Conservation (phyloP, 805 yeast genomes). For the Groenewaldozyma salmanticensis region DNA sequence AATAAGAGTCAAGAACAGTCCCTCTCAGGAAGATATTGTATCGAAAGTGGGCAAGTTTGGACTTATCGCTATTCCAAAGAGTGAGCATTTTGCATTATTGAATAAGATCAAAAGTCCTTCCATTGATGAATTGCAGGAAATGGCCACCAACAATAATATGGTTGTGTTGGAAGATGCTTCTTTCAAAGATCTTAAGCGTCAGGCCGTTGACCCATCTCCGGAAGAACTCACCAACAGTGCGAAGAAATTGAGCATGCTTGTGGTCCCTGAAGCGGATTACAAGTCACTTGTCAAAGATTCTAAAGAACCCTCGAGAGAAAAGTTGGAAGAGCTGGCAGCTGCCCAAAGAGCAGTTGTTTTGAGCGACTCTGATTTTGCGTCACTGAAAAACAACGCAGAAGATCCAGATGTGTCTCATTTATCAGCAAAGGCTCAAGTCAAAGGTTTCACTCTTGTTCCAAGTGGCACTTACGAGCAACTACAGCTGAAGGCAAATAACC, state of each 20-base stretch:
- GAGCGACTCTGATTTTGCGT: conserved; percentile 14
- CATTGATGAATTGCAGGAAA: conserved; percentile 13
- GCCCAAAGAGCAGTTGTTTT: conserved; percentile 15
- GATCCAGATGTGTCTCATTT: conserved; percentile 24
- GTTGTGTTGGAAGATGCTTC: conserved; percentile 27
- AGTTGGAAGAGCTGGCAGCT: conserved; percentile 21
- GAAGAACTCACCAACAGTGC: conserved; percentile 17
- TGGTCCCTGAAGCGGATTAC: conserved; percentile 18
- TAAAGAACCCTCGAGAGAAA: conserved; percentile 12
- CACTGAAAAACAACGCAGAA: conserved; percentile 15
- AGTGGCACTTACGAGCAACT: conserved; percentile 19
- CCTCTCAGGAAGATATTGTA: conserved; percentile 9
- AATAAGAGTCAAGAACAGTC: conserved; percentile 9
- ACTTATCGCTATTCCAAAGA: conserved; percentile 18
- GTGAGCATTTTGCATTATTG: conserved; percentile 5
- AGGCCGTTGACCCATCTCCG: conserved; percentile 14
- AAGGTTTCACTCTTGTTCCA: conserved; percentile 14
- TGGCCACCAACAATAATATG: conserved; percentile 23
- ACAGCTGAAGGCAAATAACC: conserved; percentile 16
- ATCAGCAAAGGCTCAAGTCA: conserved; percentile 16
- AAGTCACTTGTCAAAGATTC: conserved; percentile 11
- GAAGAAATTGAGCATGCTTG: conserved; percentile 14
- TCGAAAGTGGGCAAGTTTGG: conserved; percentile 11
- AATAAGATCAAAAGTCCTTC: conserved; percentile 8
- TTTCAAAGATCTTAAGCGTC: conserved; percentile 18